A percentile compares a stretch with the other conserved stretches of the same genome.
Conservation (phyloP, 176 grass and related monocot species). For the Aegilops tauschii region DNA sequence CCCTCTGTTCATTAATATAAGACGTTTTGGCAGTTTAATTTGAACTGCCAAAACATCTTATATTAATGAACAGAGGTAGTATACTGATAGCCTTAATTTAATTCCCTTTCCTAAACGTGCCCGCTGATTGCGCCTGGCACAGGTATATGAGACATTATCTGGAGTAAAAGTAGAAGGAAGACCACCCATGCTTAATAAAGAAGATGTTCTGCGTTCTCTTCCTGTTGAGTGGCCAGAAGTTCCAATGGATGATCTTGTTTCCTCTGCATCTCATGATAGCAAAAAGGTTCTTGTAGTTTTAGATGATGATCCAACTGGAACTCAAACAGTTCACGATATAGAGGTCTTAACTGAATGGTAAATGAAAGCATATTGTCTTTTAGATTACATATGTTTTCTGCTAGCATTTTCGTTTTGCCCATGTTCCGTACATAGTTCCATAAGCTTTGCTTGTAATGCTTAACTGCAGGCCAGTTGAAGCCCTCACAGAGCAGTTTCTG, state of each 20-base stretch:
- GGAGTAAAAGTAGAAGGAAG: conserved; percentile 94
- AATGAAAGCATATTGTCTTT: background rate
- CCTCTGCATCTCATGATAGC: conserved; percentile 43
- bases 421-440: conserved; percentile 5
- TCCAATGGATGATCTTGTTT: conserved; percentile 60
- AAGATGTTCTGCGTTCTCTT: conserved; percentile 64
- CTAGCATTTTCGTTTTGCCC: conserved; percentile 21
- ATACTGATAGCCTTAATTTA: background rate
- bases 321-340: conserved; percentile 97
- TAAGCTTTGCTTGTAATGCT: conserved; percentile 21
- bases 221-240: conserved; percentile 78
- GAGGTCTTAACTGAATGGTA: conserved; percentile 99
- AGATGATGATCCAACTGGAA: conserved; percentile 98
- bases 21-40: no score
- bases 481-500: conserved; percentile 70
- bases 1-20: no score
- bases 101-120: background rate
- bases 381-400: background rate
- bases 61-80: no score
- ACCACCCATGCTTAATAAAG: conserved; percentile 61
- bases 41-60: no score
- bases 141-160: conserved; percentile 95
- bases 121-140: conserved; percentile 28
- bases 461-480: conserved; percentile 73
- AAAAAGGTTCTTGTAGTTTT: conserved; percentile 89